Evolutionary conservation across 148 eudicot genomes (phyloP), one percentile per base, ranked within the genome.

Genomic region (Fagopyrum tataricum): DNA sequence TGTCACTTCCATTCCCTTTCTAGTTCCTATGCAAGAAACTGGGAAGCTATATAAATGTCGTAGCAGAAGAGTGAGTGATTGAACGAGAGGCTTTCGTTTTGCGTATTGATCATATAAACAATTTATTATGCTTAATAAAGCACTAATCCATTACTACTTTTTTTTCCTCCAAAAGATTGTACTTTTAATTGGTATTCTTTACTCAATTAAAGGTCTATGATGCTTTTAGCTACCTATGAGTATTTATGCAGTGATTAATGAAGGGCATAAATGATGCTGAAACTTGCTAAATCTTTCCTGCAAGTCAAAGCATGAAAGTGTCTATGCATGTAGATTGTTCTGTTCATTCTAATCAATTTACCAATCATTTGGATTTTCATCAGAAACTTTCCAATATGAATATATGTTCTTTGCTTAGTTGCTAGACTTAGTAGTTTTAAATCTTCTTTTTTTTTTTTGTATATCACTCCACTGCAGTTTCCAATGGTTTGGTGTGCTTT

Each of bases 1-100:
- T 53, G 77, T 83, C 11, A 75, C 81, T 18, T 53, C 81, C 15
- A 26, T 83, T 42, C 83, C 88, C 41, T 78, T 85, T 26, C 78
- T 90, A 61, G 72, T 81, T 61, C 79, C 83, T 61, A 21, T 77
- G 41, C 78, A 43, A 72, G 76, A 80, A 31, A 61, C 61, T 62
- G 46, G 46, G 52, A 47, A 40, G 62, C 56, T 78, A 67, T 47
- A 43, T 72, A 70, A 70, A 15, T 18, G 88, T 72, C 59, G 58
- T 79, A 77, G 87, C 87, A 10, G 78, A 75, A 61, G 88, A 87
- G 91, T 90, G 82, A 83, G 91, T 78, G 53, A 5, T 17, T 39
- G 31, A 46, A 46, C 49, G n/a, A 0, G 13, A 10, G 49, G 49
- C 37, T 31, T 46, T 46, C 49, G 8, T 46, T 46, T 46, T 46